Percentiles rank a stretch among this genome's conserved stretches.
Conservation (phyloP, 1,284 basidiomycete species). For the Heimioporus retisporus region DNA sequence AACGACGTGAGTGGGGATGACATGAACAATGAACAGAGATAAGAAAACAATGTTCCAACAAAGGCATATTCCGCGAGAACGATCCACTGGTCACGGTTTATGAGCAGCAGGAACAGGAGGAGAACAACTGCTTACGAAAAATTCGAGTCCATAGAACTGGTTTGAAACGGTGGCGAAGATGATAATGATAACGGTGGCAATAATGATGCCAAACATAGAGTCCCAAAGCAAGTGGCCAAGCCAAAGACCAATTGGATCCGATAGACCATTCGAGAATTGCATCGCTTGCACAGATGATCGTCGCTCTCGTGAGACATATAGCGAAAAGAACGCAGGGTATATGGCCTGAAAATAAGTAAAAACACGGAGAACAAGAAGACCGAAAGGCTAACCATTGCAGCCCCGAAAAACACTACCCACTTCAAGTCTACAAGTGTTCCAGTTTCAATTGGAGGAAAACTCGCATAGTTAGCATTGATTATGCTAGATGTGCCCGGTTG, state of each 20-base stretch:
- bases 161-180: conserved; percentile 66
- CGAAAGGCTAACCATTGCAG: conserved; percentile 64
- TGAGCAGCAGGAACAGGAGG: conserved; percentile 5
- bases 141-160: conserved; percentile 79
- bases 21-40: conserved; percentile 71
- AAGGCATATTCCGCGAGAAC: conserved; percentile 79
- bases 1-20: conserved; percentile 81
- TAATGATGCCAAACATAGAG: conserved; percentile 65
- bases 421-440: conserved; percentile 70
- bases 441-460: conserved; percentile 62
- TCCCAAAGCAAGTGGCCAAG: conserved; percentile 85
- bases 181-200: conserved; percentile 70
- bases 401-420: conserved; percentile 77
- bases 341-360: conserved; percentile 53
- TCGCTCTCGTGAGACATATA: conserved; percentile 80
- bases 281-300: conserved; percentile 80
- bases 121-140: conserved; percentile 61
- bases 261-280: conserved; percentile 83
- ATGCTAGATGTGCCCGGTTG: conserved; percentile 53
- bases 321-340: conserved; percentile 82
- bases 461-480: conserved; percentile 65
- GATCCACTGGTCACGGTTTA: conserved; percentile 62
- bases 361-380: neutral
- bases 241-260: conserved; percentile 80
- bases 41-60: conserved; percentile 74